A percentile compares a stretch with the other conserved stretches of the same genome.
Conservation (phyloP, 83 land plant genomes). For the Picea abies region DNA sequence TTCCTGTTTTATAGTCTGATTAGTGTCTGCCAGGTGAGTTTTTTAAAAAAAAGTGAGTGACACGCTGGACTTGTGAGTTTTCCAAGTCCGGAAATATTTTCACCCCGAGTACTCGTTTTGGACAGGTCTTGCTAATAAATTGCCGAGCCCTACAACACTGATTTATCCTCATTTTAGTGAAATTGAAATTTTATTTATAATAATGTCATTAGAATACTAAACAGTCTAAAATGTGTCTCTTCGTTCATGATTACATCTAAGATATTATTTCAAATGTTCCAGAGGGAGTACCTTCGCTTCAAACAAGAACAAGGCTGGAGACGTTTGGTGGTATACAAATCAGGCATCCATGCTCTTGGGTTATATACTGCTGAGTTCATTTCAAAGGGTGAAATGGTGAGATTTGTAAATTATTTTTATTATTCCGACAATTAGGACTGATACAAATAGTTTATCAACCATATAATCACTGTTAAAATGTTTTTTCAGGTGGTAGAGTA, state of each 20-base stretch:
- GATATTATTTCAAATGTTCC: slow-evolving; percentile 12
- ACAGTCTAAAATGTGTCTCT: neutral
- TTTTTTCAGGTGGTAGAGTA: slow-evolving; percentile 78
- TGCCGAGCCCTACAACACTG: too few relatives aligned
- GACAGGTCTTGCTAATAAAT: too few relatives aligned
- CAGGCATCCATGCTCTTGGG: slow-evolving; percentile 88
- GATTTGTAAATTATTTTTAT: neutral
- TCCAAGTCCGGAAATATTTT: too few relatives aligned
- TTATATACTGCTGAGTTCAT: slow-evolving; percentile 76
- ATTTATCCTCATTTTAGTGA: too few relatives aligned
- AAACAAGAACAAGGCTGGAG: slow-evolving; percentile 78
- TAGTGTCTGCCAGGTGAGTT: too few relatives aligned
- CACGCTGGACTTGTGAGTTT: too few relatives aligned
- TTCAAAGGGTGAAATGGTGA: slow-evolving; percentile 75
- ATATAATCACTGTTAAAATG: neutral
- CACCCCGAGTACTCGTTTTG: too few relatives aligned
- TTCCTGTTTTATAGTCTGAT: too few relatives aligned
- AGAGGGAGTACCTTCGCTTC: slow-evolving; percentile 76
- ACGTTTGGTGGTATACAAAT: slow-evolving; percentile 76
- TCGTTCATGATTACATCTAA: neutral
- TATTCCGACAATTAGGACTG: neutral
- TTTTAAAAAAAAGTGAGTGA: too few relatives aligned
- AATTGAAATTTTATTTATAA: too few relatives aligned
- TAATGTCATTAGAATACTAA: neutral
- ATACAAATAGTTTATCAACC: neutral